These are phyloP conservation scores for Coprinopsis sp. DNA, from an alignment of 768 basidiomycete species.

Conservation along the genomic window DNA sequence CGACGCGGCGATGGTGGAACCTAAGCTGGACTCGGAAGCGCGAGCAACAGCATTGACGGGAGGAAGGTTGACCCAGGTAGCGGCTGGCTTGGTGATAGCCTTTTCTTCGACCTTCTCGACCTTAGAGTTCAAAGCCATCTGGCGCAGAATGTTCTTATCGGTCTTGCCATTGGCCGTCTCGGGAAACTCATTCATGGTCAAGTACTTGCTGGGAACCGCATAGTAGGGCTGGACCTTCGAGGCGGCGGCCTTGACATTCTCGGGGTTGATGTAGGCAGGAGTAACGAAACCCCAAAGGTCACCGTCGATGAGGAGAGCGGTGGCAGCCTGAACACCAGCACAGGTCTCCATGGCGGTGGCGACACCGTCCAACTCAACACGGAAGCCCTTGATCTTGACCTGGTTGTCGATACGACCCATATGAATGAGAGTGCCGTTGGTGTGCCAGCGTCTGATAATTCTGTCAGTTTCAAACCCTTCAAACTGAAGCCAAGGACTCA, in stretches of 20 bases:
- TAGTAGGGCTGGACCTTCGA: conserved; percentile 56
- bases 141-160: conserved; percentile 43
- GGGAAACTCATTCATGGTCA: conserved; percentile 43
- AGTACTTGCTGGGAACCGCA: conserved; percentile 46
- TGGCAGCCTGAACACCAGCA: conserved; percentile 39
- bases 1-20: conserved; percentile 19
- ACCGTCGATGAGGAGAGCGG: conserved; percentile 45
- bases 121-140: conserved; percentile 28
- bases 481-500: too few species aligned
- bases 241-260: conserved; percentile 37
- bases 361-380: conserved; percentile 61
- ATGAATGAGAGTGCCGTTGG: conserved; percentile 51
- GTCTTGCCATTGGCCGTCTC: conserved; percentile 51
- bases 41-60: background rate
- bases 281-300: conserved; percentile 55
- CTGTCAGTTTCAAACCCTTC: too few species aligned
- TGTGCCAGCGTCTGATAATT: conserved; percentile 48
- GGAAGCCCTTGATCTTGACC: conserved; percentile 64
- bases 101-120: conserved; percentile 8
- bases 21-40: conserved; percentile 7
- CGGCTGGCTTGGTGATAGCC: conserved; percentile 11
- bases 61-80: conserved; percentile 7
- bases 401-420: conserved; percentile 60
- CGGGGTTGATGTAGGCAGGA: conserved; percentile 30
- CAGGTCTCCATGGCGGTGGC: conserved; percentile 54